These are phyloP conservation scores for Paraurostyla sp. DNA, from an alignment of 73 alveolate species.

Conservation along the genomic window DNA sequence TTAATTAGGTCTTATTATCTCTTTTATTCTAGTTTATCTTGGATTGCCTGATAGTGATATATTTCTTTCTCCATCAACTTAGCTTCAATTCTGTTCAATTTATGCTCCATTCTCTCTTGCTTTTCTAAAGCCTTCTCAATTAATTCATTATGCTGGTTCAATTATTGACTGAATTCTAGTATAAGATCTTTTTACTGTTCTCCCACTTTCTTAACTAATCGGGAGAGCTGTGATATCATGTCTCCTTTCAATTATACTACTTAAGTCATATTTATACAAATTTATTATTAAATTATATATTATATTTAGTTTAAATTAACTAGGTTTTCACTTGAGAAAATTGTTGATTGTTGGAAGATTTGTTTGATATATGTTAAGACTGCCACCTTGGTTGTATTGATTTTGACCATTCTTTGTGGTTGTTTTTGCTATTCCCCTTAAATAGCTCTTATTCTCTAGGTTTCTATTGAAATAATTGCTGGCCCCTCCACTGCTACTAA, in stretches of 20 bases:
- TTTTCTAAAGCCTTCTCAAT: constrained; percentile 41
- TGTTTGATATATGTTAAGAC: background rate
- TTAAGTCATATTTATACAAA: background rate
- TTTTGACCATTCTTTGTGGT: background rate
- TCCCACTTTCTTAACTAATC: constrained; percentile 28
- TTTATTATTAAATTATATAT: background rate
- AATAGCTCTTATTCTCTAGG: no score
- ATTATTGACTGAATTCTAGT: constrained; percentile 18
- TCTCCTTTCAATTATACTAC: constrained; percentile 28
- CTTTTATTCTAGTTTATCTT: constrained; percentile 16
- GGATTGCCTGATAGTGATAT: background rate
- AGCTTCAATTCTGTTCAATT: constrained; percentile 25
- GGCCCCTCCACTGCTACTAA: no score
- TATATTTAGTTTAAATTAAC: background rate
- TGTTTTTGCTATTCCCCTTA: no score
- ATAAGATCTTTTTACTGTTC: constrained; percentile 22
- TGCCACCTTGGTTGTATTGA: background rate
- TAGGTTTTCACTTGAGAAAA: constrained; percentile 36
- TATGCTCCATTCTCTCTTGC: constrained; percentile 32
- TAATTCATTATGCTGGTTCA: constrained; percentile 40
- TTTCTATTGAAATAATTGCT: no score
- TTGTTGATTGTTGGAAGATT: constrained; percentile 19
- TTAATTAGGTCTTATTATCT: background rate
- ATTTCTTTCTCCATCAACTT: constrained; percentile 38
- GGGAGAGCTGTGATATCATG: constrained; percentile 20